Evolutionary conservation across 139 green algal genomes (phyloP).

Genomic region (Diplosphaera chodatii): DNA sequence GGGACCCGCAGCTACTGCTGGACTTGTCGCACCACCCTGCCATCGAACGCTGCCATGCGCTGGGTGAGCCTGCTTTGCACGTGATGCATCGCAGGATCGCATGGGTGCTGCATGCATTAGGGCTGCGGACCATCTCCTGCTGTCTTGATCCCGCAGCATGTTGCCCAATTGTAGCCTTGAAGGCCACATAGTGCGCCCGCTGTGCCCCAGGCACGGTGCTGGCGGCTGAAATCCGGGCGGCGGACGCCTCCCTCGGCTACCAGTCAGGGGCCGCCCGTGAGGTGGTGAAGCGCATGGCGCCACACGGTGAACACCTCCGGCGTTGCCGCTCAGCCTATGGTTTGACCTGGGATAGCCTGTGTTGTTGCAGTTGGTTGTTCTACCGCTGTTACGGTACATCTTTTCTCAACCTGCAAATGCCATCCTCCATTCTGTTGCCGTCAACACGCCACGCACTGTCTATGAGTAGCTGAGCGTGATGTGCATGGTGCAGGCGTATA

Average conservation of each 20-base stretch:
- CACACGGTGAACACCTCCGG: slow-evolving; percentile 1
- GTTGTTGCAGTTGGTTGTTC: not conserved
- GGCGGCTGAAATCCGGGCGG: slow-evolving; percentile 61
- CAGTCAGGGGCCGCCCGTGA: slow-evolving; percentile 30
- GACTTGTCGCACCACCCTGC: slow-evolving; percentile 49
- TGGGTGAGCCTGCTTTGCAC: slow-evolving; percentile 28
- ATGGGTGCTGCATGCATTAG: not conserved
- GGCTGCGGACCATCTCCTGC: not conserved
- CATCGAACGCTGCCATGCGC: slow-evolving; percentile 47
- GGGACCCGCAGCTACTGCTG: slow-evolving; percentile 42
- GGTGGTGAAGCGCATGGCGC: slow-evolving; percentile 37
- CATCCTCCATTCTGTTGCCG: no score
- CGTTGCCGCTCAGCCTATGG: no score
- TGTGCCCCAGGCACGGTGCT: slow-evolving; percentile 76
- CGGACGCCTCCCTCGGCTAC: slow-evolving; percentile 29
- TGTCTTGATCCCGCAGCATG: not conserved
- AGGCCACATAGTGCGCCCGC: no score
- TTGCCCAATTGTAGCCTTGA: no score
- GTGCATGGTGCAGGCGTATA: slow-evolving; percentile 49
- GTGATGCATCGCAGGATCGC: no score
- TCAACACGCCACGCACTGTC: slow-evolving; percentile 6
- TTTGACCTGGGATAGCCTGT: not conserved
- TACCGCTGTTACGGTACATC: not conserved
- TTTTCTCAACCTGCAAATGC: no score
- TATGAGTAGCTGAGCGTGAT: slow-evolving; percentile 4